These are phyloP conservation scores for Barnettozyma vustinii DNA, from an alignment of 805 yeast genomes.

Conservation along the genomic window DNA sequence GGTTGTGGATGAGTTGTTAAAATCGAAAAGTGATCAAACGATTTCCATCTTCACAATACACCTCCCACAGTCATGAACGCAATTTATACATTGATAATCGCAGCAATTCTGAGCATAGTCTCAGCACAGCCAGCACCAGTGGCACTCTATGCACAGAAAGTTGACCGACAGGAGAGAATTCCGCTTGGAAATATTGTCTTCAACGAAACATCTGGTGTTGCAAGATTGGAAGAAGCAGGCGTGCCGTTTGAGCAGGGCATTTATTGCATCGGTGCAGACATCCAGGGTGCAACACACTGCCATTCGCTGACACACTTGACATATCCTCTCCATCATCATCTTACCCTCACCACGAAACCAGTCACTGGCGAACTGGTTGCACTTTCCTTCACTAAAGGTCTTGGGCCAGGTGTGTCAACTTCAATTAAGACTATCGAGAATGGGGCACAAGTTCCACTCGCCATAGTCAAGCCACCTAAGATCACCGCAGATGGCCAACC, in stretches of 20 bases:
- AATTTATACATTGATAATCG: not conserved
- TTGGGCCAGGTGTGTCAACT: slow-evolving; percentile 11
- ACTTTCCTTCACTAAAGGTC: slow-evolving; percentile 10
- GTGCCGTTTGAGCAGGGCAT: slow-evolving; percentile 6
- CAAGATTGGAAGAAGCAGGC: not conserved
- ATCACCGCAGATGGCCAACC: not conserved
- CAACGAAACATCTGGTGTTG: slow-evolving; percentile 2
- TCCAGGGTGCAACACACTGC: slow-evolving; percentile 12
- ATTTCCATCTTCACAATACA: not conserved
- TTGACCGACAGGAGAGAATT: not conserved
- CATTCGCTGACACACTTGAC: slow-evolving; percentile 16
- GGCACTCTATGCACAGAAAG: slow-evolving; percentile 2
- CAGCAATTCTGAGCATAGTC: not conserved
- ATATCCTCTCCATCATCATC: slow-evolving; percentile 15
- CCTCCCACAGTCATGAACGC: not conserved
- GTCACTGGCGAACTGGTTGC: slow-evolving; percentile 17
- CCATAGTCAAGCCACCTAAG: slow-evolving; percentile 1
- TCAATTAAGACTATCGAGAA: slow-evolving; percentile 7
- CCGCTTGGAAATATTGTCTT: slow-evolving; percentile 1
- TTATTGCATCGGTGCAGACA: slow-evolving; percentile 22
- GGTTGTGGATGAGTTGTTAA: no score
- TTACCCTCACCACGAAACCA: slow-evolving; percentile 14
- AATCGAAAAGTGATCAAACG: not conserved
- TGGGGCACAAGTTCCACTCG: slow-evolving; percentile 13
- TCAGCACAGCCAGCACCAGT: not conserved